Evolutionary conservation across 768 basidiomycete genomes (phyloP), one percentile per base, ranked within the genome.

Genomic region (Coprinopsis strossmayeri): DNA sequence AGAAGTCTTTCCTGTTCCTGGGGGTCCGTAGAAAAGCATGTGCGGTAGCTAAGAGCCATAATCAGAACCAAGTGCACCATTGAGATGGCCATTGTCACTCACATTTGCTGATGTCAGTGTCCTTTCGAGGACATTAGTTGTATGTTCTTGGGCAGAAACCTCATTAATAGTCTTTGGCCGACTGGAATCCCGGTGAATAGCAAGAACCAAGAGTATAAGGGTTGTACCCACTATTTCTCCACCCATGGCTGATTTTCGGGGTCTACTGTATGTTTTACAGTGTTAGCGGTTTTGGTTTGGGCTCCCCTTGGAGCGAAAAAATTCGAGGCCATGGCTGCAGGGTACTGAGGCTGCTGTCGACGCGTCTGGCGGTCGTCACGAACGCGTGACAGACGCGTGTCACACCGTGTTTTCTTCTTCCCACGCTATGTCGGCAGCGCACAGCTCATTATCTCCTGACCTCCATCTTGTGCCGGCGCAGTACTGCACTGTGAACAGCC

Each of bases 21-120:
- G 96, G 25, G 96, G 96, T 1, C 96, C 96, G 57, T 99, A 99
- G 73, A 99, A 99, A 40, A 99, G 72, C 94, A 98, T 97, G 61
- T 99, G 96, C 3, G 96, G 95, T 45, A 99, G 76, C 96, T 99
- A 61, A 9, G 30, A n/a, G 41, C 11, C 9, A 40, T 53, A 18
- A 18, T 49, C 15, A 20, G 25, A 30, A 3, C 26, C 13, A 27
- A 21, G 12, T 17, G 5, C 13, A 42, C 21, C 3, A 3, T 3
- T 2, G 5, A 25, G 2, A 20, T 17, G 32, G 11, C 7, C 20
- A 28, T n/a, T 12, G 34, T 15, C 20, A 15, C 65, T 5, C 60
- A 96, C 95, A 70, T 99, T 99, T 24, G 91, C 86, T 11, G 91
- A 94, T 0, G 82, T 84, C 37, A 99, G 70, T 0, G 95, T 91